Base-by-base conservation (phyloP, 2,329 filamentous ascomycete species). In the Lachnellula hyalina region DNA sequence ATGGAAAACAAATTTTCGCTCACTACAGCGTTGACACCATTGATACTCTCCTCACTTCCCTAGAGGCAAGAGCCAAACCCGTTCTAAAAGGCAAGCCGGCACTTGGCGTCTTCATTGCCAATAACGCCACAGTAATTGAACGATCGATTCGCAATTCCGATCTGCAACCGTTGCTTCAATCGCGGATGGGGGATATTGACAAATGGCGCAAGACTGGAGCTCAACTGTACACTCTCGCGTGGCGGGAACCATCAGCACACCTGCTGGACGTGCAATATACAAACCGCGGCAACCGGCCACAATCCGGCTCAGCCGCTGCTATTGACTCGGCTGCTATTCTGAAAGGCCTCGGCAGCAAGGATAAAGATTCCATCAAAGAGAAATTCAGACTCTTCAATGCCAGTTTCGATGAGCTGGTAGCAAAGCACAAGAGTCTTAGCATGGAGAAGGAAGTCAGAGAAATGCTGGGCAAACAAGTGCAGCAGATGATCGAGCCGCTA, bases 341-440 rank as follows among this genome's bases (percentile, higher is more conserved):
- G 56, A 96, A 96, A 72, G 82, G 82, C 1, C 77, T 97, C 3
- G 85, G 82, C 46, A 90, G 86, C 65, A 96, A 96, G 71, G 94
- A 99, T 68, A 95, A 93, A 72, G 94, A 99, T 69, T 86, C 85
- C 55, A 96, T 97, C 73, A 99, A 99, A 73, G 85, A 90, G 71
- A 97, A 97, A 73, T 99, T 96, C 72, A 85, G 88, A 65, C 83
- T 84, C 42, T 99, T 99, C 77, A 99, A 99, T 70, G 77, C 81
- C 8, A 84, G 82, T 45, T 99, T 99, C 68, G 94, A 99, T 61
- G 92, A 96, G 32, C 81, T 96, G 72, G 85, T 96, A 6, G 73
- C 80, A 34, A 85, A 84, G 56, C 93, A 99, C 74, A 94, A 91
- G 73, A 77, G 80, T 28, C 89, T 90, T 66, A 86, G 79, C 65